Base-by-base conservation (phyloP, 371 early-diverging fungal genomes). In the Lichtheimia ornata region DNA sequence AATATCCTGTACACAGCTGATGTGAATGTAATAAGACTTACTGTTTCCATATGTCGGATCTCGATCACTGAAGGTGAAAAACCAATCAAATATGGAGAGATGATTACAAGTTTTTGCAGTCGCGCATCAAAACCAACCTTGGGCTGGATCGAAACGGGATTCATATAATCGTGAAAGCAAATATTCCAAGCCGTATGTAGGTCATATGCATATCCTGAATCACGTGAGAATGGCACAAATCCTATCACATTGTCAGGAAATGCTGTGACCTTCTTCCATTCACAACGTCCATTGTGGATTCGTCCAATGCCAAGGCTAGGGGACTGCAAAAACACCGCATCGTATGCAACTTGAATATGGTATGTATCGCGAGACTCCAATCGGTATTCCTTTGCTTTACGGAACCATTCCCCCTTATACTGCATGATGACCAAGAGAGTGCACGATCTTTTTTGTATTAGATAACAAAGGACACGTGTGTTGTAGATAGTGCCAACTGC, bases 1-100 rank as follows among this genome's bases (percentile, higher is more conserved):
- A n/a, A n/a, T 47, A n/a, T 9, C 11, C 9, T 35, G 35, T 2
- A 35, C 11, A 35, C 9, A 11, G 9, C 9, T 1, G 30, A 3
- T 30, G 5, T 13, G 18, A 50, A 41, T 17, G 50, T 22, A 53
- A 44, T 17, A 22, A 20, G 30, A 45, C 60, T 74, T 70, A 76
- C 79, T 13, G 72, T 74, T 64, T 69, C 67, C 28, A 72, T 50
- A 51, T 76, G 61, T 53, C 71, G 59, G 4, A 79, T 62, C 51
- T 79, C 80, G 20, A 79, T 72, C 11, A 76, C 58, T 5, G 59
- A 56, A 7, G 64, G 53, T 7, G 70, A 69, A 57, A 79, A 72
- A 0, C 64, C 74, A 27, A 79, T 53, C 14, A 79, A 41, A 40
- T 72, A 79, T 11, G 76, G 80, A 28, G 67, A 68, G 0, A 64